These are phyloP conservation scores for Sonneratia alba DNA, from an alignment of 345 rosid genomes.

Conservation along the genomic window DNA sequence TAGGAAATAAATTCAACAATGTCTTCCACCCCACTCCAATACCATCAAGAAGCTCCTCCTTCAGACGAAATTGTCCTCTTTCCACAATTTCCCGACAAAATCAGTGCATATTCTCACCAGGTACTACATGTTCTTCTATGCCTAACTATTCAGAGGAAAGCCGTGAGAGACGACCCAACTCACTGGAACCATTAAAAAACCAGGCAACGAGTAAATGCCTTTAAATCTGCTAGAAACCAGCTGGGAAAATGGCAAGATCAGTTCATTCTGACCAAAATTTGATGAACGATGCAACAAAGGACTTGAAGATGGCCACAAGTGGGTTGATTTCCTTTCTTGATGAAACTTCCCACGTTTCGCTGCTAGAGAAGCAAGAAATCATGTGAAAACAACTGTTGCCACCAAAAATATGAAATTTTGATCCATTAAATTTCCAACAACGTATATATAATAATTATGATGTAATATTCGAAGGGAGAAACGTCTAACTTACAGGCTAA, in stretches of 20 bases:
- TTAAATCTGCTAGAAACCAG: not conserved
- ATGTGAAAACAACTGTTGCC: not conserved
- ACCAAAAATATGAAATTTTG: not conserved
- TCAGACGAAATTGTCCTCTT: not conserved
- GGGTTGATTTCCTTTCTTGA: constrained; percentile 31
- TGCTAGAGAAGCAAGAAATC: constrained; percentile 20
- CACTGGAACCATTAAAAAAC: not conserved
- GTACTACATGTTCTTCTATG: not conserved
- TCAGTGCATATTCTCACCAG: not conserved
- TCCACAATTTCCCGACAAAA: not conserved
- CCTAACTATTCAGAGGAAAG: not conserved
- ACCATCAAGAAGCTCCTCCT: not conserved
- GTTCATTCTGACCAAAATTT: constrained; percentile 72
- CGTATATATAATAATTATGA: not conserved
- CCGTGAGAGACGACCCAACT: not conserved
- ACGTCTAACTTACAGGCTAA: constrained; percentile 50
- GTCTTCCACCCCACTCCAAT: not conserved
- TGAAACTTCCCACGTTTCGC: constrained; percentile 65
- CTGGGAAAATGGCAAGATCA: not conserved
- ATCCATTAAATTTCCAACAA: not conserved
- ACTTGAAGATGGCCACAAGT: constrained; percentile 39
- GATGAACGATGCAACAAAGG: constrained; percentile 43
- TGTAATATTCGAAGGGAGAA: not conserved
- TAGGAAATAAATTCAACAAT: not conserved
- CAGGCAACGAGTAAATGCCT: not conserved